phyloP scores from a whole-genome alignment of 2,329 filamentous ascomycete genomes.

The Epichloe baconii region DNA sequence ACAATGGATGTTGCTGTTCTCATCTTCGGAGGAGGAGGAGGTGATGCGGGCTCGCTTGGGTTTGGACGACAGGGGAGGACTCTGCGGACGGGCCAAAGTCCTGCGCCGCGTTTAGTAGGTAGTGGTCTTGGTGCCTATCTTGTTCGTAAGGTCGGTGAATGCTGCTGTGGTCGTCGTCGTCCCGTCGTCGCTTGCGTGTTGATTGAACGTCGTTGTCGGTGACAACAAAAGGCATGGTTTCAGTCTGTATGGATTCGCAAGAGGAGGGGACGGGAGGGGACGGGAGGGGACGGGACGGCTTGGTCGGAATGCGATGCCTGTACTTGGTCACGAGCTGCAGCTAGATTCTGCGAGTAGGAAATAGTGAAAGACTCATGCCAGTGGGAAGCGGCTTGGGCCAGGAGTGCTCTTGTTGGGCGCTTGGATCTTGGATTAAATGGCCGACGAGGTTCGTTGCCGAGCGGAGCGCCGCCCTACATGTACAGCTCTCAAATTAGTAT shows the following conservation, averaged over 20 bases:
- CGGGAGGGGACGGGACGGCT: too few species aligned
- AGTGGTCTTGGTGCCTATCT: slow-evolving; percentile 15
- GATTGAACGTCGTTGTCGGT: slow-evolving; percentile 12
- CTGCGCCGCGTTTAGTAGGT: slow-evolving; percentile 14
- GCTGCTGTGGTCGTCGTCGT: slow-evolving; percentile 13
- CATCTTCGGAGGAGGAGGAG: slow-evolving; percentile 8
- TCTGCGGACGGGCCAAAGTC: slow-evolving; percentile 16
- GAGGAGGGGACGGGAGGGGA: too few species aligned
- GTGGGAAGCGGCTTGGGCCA: background rate
- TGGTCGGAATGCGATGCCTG: too few species aligned
- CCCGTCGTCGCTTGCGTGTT: slow-evolving; percentile 23
- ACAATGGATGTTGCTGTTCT: slow-evolving; percentile 12
- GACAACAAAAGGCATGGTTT: slow-evolving; percentile 24
- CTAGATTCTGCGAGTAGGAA: too few species aligned
- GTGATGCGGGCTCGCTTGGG: slow-evolving; percentile 14
- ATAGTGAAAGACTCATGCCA: background rate
- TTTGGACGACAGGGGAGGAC: slow-evolving; percentile 18
- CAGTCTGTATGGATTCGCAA: background rate
- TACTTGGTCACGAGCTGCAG: too few species aligned
- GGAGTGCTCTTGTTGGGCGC: background rate
- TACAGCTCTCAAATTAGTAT: too few species aligned
- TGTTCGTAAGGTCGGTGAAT: slow-evolving; percentile 14
- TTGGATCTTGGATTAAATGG: background rate
- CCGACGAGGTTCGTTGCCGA: background rate
- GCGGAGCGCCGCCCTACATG: too few species aligned